Percentiles rank a stretch among this genome's conserved stretches.
Conservation (phyloP, 2,329 filamentous ascomycete species). For the Sordariomycetes sp. region DNA sequence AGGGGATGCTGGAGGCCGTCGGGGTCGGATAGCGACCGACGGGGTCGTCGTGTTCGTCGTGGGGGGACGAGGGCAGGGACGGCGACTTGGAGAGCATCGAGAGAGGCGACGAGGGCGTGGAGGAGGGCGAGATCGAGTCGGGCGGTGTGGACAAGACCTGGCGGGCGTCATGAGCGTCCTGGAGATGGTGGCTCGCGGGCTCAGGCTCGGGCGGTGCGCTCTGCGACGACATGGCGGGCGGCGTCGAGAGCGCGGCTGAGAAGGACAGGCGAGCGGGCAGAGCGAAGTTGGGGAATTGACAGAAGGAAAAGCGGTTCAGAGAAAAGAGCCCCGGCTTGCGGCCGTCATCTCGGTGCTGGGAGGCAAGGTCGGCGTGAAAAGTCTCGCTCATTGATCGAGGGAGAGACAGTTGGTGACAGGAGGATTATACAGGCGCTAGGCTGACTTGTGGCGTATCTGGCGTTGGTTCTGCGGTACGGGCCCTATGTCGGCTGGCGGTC, state of each 20-base stretch:
- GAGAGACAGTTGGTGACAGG: background rate
- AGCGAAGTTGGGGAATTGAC: background rate
- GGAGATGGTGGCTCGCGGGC: background rate
- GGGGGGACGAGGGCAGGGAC: conserved; percentile 35
- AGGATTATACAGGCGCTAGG: background rate
- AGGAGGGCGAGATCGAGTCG: conserved; percentile 29
- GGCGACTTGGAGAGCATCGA: conserved; percentile 43
- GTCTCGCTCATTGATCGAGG: background rate
- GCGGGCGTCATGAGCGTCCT: background rate
- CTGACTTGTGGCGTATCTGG: background rate
- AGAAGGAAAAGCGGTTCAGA: background rate
- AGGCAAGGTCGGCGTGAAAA: background rate
- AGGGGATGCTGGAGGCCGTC: conserved; percentile 22
- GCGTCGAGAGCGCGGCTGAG: background rate
- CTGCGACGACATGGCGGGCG: background rate
- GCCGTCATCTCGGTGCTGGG: background rate
- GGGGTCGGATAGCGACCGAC: conserved; percentile 42
- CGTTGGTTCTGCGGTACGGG: background rate
- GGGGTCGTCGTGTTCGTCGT: conserved; percentile 18
- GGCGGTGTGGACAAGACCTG: conserved; percentile 12
- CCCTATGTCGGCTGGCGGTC: background rate
- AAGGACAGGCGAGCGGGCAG: background rate
- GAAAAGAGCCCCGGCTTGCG: background rate
- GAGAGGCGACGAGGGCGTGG: conserved; percentile 41
- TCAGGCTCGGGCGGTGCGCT: background rate